A percentile compares a stretch with the other conserved stretches of the same genome.
These are phyloP conservation scores for Colletotrichum lentis DNA, from an alignment of 2,329 filamentous ascomycete species.

Conservation along the genomic window DNA sequence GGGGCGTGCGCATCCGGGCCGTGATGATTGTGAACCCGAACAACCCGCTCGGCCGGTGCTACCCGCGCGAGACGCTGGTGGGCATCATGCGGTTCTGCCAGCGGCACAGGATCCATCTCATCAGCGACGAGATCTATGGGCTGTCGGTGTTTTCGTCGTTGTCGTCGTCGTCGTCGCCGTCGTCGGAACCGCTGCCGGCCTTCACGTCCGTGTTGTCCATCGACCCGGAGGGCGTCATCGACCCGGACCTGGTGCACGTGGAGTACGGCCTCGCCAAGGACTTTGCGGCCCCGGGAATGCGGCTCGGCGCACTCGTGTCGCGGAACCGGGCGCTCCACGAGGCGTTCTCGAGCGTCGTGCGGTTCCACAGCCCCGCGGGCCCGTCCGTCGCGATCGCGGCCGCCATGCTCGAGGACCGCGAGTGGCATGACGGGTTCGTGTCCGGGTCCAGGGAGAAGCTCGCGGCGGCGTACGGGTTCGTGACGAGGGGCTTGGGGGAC, in stretches of 20 bases:
- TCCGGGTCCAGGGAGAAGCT: constrained; percentile 50
- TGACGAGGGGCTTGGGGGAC: constrained; percentile 48
- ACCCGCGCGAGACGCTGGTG: constrained; percentile 53
- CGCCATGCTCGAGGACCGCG: constrained; percentile 56
- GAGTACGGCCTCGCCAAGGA: constrained; percentile 58
- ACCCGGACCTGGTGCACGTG: constrained; percentile 59
- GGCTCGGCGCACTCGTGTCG: constrained; percentile 59
- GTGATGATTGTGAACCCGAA: constrained; percentile 63
- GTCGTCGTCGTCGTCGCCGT: constrained; percentile 53
- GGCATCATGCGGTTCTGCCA: constrained; percentile 59
- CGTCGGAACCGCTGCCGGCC: not conserved
- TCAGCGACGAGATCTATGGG: constrained; percentile 68
- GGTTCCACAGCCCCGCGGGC: constrained; percentile 59
- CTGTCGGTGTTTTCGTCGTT: constrained; percentile 57
- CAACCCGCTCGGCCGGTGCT: constrained; percentile 61
- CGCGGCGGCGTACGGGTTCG: constrained; percentile 51
- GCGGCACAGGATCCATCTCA: constrained; percentile 59
- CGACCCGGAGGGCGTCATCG: constrained; percentile 53
- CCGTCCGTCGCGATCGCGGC: constrained; percentile 53
- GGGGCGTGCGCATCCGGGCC: constrained; percentile 53
- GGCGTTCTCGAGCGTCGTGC: constrained; percentile 50
- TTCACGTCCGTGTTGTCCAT: constrained; percentile 62
- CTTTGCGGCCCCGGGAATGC: constrained; percentile 62
- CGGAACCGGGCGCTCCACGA: constrained; percentile 45
- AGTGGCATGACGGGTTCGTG: constrained; percentile 57